Evolutionary conservation across 768 basidiomycete species (phyloP), one percentile per base, ranked within the genome.

Genomic region (Pisolithus sp.): DNA sequence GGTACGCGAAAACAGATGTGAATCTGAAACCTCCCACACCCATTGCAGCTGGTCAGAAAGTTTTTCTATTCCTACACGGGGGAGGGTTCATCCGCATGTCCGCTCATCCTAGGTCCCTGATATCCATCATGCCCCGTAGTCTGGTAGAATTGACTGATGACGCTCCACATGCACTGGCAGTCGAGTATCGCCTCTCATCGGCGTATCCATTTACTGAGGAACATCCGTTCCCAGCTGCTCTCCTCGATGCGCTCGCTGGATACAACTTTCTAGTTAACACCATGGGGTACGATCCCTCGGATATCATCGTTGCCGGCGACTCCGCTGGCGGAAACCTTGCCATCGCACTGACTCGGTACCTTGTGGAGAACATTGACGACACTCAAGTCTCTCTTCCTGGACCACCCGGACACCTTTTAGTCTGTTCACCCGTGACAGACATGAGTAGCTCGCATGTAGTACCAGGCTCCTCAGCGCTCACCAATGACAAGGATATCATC

Each of bases 251-350:
- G 13, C 54, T 68, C 3, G 62, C 71, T 4, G 68, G 66, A 18
- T 71, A 71, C 56, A 34, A 59, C 21, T 65, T 72, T 61, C 61
- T 76, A 21, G 53, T 68, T 39, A 34, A 46, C 31, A 52, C 54
- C n/a, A 56, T 72, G 36, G 57, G 58, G 1, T 68, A 73, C 56
- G 30, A 56, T 21, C 55, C 69, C 8, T 20, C 45, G 23, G 59
- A 69, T 34, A 65, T 74, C 46, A 63, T 70, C 47, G 42, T 74
- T 41, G 59, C 67, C 23, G 73, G 72, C 24, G 73, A 75, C 50
- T 70, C 69, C 2, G 70, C 72, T 0, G 74, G 73, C 5, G 73
- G 68, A 5, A 68, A 73, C 58, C 60, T 73, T 26, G 64, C 60
- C 21, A 39, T 62, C n/a, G 48, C 57, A 12, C 53, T 64, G 28